Evolutionary conservation across 345 rosid species (phyloP).

Genomic region (Psidium guajava): DNA sequence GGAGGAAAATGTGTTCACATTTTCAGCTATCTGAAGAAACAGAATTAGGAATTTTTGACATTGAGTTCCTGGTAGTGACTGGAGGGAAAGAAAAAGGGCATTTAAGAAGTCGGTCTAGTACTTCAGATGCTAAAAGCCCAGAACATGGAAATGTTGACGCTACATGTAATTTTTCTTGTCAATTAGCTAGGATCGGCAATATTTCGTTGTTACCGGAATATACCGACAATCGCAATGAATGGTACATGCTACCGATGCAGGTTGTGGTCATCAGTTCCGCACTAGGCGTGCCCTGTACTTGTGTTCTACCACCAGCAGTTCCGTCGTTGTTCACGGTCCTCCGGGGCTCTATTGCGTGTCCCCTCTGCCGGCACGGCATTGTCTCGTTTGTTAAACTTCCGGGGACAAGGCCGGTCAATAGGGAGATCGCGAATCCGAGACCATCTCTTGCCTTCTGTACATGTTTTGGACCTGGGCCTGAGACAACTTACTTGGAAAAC

Average conservation of each 20-base stretch:
- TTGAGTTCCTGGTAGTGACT: not conserved
- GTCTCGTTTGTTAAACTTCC: slow-evolving; percentile 61
- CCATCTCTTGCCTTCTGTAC: slow-evolving; percentile 54
- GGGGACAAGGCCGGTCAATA: slow-evolving; percentile 10
- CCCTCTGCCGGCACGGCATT: slow-evolving; percentile 70
- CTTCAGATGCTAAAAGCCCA: not conserved
- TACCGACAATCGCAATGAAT: not conserved
- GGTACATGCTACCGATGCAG: slow-evolving; percentile 15
- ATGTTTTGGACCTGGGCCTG: slow-evolving; percentile 43
- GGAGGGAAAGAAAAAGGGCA: not conserved
- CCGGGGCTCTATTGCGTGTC: slow-evolving; percentile 79
- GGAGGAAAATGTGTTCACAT: not conserved
- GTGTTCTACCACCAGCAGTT: slow-evolving; percentile 46
- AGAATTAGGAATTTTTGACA: not conserved
- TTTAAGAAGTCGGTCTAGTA: not conserved
- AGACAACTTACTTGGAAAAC: slow-evolving; percentile 30
- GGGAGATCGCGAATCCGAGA: slow-evolving; percentile 43
- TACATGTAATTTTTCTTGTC: not conserved
- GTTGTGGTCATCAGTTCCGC: slow-evolving; percentile 76
- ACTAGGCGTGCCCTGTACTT: slow-evolving; percentile 69
- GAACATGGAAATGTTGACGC: not conserved
- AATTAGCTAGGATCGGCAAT: not conserved
- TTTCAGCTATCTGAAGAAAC: not conserved
- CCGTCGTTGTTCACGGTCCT: slow-evolving; percentile 29
- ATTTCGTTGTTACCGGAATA: not conserved